Evolutionary conservation across 805 yeast genomes (phyloP).

Genomic region (Hanseniaspora guilliermondii): DNA sequence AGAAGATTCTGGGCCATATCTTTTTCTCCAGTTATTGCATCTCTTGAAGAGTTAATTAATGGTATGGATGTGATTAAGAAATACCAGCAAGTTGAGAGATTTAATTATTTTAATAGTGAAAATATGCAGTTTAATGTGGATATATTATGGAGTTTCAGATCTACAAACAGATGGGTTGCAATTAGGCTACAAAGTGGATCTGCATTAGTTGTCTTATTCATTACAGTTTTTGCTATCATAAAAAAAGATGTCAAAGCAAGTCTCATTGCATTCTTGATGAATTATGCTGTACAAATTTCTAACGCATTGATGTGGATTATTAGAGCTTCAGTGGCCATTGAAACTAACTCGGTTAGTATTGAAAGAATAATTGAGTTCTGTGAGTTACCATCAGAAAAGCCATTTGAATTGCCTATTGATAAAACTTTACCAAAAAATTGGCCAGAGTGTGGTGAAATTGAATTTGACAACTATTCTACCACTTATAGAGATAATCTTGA

Average conservation of each 20-base stretch:
- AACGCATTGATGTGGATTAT: slow-evolving; percentile 49
- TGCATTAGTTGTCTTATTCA: slow-evolving; percentile 38
- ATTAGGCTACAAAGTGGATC: slow-evolving; percentile 49
- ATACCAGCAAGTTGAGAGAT: slow-evolving; percentile 37
- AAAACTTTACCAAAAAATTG: slow-evolving; percentile 32
- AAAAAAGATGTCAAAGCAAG: slow-evolving; percentile 46
- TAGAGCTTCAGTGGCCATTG: slow-evolving; percentile 55
- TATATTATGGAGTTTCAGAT: slow-evolving; percentile 49
- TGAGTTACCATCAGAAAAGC: slow-evolving; percentile 51
- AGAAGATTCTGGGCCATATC: slow-evolving; percentile 63
- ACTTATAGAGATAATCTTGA: slow-evolving; percentile 52
- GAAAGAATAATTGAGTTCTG: slow-evolving; percentile 55
- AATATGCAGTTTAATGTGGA: slow-evolving; percentile 53
- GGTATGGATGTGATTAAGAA: slow-evolving; percentile 61
- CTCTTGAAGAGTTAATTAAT: slow-evolving; percentile 55
- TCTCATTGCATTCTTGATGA: slow-evolving; percentile 54
- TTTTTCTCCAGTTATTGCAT: slow-evolving; percentile 57
- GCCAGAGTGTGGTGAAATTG: slow-evolving; percentile 40
- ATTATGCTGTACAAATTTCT: slow-evolving; percentile 47
- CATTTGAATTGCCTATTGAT: slow-evolving; percentile 30
- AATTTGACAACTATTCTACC: slow-evolving; percentile 38
- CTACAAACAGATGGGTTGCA: slow-evolving; percentile 63
- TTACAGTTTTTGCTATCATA: slow-evolving; percentile 49
- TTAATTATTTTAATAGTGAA: slow-evolving; percentile 34
- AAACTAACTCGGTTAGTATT: slow-evolving; percentile 51